Conservation (phyloP, 2,329 filamentous ascomycete genomes). For the Fonsecaea nubica region DNA sequence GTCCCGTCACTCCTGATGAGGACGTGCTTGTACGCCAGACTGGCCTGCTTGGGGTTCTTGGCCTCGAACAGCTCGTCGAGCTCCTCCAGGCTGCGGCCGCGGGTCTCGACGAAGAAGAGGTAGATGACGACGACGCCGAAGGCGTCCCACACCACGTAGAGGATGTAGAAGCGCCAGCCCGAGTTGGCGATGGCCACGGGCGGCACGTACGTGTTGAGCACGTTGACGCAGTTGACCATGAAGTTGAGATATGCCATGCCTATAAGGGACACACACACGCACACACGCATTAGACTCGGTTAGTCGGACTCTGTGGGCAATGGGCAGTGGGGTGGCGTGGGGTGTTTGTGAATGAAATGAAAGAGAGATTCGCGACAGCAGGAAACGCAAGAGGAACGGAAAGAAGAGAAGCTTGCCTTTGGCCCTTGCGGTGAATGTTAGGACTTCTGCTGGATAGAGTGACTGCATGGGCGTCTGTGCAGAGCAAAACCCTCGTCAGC, state of each 20-base stretch:
- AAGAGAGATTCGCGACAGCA: neutral
- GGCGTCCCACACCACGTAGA: constrained; percentile 51
- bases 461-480: constrained; percentile 52
- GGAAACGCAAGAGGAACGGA: neutral
- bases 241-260: constrained; percentile 55
- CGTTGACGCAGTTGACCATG: constrained; percentile 52
- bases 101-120: constrained; percentile 60
- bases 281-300: neutral
- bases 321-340: too few relatives aligned
- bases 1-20: neutral
- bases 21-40: constrained; percentile 15
- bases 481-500: constrained; percentile 3
- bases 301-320: neutral
- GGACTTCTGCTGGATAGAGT: constrained; percentile 61
- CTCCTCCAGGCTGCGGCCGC: constrained; percentile 61
- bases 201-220: constrained; percentile 41
- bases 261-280: neutral
- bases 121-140: constrained; percentile 49
- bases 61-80: constrained; percentile 56
- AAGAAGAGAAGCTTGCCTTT: constrained; percentile 51
- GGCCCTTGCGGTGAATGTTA: constrained; percentile 60
- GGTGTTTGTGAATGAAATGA: neutral
- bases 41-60: constrained; percentile 33
- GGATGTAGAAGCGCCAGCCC: constrained; percentile 46
- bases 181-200: constrained; percentile 31